Evolutionary conservation across 306 rosid species (phyloP).

Genomic region (Begonia peltatifolia): DNA sequence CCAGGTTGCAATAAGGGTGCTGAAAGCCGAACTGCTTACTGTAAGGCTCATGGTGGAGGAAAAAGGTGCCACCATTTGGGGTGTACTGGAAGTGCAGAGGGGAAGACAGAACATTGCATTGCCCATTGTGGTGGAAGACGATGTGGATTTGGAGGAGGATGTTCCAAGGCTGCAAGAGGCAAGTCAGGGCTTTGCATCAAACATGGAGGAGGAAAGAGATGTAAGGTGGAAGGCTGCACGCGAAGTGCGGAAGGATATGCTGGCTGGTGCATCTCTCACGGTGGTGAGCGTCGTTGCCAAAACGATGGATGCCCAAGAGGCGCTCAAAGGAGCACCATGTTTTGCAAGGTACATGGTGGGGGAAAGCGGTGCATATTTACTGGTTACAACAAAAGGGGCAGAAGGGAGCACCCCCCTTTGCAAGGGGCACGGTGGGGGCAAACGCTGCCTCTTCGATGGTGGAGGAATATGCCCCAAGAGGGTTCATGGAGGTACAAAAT

Average conservation of each 20-base stretch:
- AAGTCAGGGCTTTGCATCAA: constrained; percentile 95
- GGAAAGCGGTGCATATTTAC: constrained; percentile 88
- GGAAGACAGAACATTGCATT: constrained; percentile 91
- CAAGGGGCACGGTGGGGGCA: constrained; percentile 99
- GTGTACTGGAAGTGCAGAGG: constrained; percentile 97
- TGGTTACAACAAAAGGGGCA: constrained; percentile 94
- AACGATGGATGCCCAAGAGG: constrained; percentile 53
- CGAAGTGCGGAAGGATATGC: constrained; percentile 98
- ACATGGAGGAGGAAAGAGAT: constrained; percentile 97
- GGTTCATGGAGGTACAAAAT: constrained; percentile 92
- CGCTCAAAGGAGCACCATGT: constrained; percentile 91
- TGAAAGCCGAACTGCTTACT: constrained; percentile 92
- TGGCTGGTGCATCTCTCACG: constrained; percentile 91
- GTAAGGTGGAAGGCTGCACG: constrained; percentile 60
- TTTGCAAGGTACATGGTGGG: constrained; percentile 98
- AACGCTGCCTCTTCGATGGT: constrained; percentile 87
- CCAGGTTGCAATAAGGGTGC: constrained; percentile 97
- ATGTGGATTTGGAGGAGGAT: constrained; percentile 62
- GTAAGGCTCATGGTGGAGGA: constrained; percentile 99
- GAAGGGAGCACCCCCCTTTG: constrained; percentile 99
- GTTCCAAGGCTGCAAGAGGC: constrained; percentile 89
- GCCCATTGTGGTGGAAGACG: constrained; percentile 94
- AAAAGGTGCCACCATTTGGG: constrained; percentile 81
- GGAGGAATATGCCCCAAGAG: constrained; percentile 98
- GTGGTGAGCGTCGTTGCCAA: constrained; percentile 97